These are phyloP conservation scores for Monilinia vaccinii-corymbosi DNA, from an alignment of 2,329 filamentous ascomycete species.

Conservation along the genomic window DNA sequence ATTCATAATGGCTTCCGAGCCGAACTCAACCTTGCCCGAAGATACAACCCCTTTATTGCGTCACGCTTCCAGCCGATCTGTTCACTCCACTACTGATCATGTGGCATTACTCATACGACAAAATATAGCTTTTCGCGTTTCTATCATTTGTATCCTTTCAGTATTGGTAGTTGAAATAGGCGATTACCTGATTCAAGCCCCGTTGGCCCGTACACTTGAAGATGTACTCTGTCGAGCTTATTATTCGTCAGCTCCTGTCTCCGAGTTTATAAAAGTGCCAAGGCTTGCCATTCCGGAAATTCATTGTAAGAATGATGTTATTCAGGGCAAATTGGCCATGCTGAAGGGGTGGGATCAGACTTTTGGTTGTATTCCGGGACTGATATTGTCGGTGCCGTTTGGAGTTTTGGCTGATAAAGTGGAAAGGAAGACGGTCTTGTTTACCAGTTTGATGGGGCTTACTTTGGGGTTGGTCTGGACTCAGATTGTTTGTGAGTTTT, in stretches of 20 bases:
- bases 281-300: constrained; percentile 31
- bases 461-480: constrained; percentile 1
- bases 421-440: constrained; percentile 13
- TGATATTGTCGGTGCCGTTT: constrained; percentile 15
- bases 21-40: not conserved
- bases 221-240: constrained; percentile 42
- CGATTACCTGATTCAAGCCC: constrained; percentile 32
- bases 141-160: not conserved
- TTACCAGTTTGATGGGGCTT: constrained; percentile 9
- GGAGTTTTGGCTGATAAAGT: constrained; percentile 15
- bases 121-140: not conserved
- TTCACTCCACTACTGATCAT: not conserved
- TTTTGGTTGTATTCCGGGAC: constrained; percentile 39
- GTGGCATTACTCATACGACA: not conserved
- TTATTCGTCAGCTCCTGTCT: constrained; percentile 34
- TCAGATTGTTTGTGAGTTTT: constrained; percentile 13
- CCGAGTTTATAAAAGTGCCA: not conserved
- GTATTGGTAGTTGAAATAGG: constrained; percentile 35
- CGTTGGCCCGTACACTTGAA: constrained; percentile 43
- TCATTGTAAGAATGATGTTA: constrained; percentile 39
- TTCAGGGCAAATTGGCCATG: constrained; percentile 44
- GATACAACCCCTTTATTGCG: not conserved
- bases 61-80: not conserved
- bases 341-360: constrained; percentile 39
- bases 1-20: not conserved